These are phyloP conservation scores for Trichoderma atrobrunneum DNA, from an alignment of 2,329 filamentous ascomycete species.

Conservation along the genomic window DNA sequence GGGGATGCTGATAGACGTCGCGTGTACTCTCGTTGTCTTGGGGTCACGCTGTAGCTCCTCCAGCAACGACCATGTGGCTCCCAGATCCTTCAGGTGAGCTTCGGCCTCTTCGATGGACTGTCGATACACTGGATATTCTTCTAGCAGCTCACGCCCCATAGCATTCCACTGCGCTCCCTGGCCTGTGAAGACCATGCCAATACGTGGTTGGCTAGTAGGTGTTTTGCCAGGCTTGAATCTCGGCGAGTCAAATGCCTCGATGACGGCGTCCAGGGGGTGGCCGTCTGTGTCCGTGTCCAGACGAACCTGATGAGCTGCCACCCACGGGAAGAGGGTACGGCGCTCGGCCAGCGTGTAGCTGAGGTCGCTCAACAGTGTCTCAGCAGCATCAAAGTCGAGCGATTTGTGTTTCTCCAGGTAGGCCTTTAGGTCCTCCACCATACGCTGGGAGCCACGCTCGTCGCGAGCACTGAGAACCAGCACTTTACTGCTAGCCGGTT, in stretches of 20 bases:
- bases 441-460: neutral
- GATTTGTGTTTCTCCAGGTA: neutral
- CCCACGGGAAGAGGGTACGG: neutral
- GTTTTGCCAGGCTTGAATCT: neutral
- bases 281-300: neutral
- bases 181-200: constrained; percentile 3
- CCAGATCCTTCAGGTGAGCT: neutral
- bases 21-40: neutral
- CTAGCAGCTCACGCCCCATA: neutral
- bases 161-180: constrained; percentile 10
- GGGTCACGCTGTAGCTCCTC: neutral
- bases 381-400: neutral
- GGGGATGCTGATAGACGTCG: neutral
- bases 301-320: neutral
- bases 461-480: neutral
- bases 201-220: neutral
- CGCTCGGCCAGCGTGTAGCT: neutral
- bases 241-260: neutral
- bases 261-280: neutral
- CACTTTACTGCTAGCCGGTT: neutral
- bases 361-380: neutral
- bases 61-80: neutral
- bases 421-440: neutral
- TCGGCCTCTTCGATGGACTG: neutral
- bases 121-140: neutral